Conservation (phyloP, 2,329 filamentous ascomycete species). For the Verticillium nubilum region DNA sequence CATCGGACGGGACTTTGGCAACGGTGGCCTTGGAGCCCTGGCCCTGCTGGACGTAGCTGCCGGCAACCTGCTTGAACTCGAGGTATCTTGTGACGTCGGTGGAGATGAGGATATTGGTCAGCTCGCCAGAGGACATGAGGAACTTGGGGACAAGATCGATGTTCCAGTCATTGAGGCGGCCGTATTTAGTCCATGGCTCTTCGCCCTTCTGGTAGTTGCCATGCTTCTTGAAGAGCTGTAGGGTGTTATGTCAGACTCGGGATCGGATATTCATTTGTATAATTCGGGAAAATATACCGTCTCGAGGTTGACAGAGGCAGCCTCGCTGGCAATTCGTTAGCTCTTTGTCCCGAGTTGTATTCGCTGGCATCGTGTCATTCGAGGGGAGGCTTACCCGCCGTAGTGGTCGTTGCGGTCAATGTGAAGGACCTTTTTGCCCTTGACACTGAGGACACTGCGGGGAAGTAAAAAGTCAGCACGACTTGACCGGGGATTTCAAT, state of each 20-base stretch:
- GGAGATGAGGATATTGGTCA: constrained; percentile 97
- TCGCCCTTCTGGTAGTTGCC: constrained; percentile 73
- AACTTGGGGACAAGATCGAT: constrained; percentile 98
- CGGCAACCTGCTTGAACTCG: constrained; percentile 91
- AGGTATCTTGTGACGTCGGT: constrained; percentile 88
- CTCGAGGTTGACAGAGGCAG: constrained; percentile 95
- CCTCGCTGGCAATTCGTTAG: constrained; percentile 57
- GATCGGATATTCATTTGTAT: background rate
- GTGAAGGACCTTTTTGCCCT: constrained; percentile 98
- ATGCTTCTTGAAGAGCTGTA: constrained; percentile 92
- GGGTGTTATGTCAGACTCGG: constrained; percentile 8
- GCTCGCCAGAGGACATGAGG: constrained; percentile 95
- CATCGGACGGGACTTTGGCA: constrained; percentile 94
- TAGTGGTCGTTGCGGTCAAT: constrained; percentile 99
- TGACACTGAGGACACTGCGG: constrained; percentile 84
- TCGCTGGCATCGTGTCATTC: background rate
- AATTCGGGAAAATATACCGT: constrained; percentile 49
- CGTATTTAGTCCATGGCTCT: constrained; percentile 98
- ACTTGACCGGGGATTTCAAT: background rate
- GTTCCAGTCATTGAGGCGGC: constrained; percentile 97
- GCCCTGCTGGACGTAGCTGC: constrained; percentile 93
- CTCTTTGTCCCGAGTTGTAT: constrained; percentile 1
- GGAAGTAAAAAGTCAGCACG: constrained; percentile 3
- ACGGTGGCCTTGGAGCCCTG: constrained; percentile 78
- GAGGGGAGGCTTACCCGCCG: constrained; percentile 65